phyloP scores from a whole-genome alignment of 2,329 filamentous ascomycete genomes.

The Penicillium janthinellum region DNA sequence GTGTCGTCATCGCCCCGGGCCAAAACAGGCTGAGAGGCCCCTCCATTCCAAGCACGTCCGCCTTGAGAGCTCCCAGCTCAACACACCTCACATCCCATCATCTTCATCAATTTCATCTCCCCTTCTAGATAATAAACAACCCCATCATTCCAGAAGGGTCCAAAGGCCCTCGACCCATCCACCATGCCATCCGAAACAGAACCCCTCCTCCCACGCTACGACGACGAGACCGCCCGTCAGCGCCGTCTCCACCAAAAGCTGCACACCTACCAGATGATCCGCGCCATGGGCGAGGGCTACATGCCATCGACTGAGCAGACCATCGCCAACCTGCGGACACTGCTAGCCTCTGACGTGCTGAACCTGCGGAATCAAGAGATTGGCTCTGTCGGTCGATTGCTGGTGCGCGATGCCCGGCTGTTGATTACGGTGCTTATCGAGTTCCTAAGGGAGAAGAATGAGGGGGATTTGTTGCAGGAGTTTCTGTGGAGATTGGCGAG shows the following conservation, averaged over 20 bases:
- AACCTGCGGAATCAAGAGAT: slow-evolving; percentile 74
- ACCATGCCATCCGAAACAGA: slow-evolving; percentile 63
- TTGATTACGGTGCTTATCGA: slow-evolving; percentile 80
- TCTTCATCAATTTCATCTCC: not conserved
- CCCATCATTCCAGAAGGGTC: not conserved
- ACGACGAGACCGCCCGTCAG: slow-evolving; percentile 77
- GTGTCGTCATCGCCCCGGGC: slow-evolving; percentile 18
- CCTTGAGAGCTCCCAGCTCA: slow-evolving; percentile 1
- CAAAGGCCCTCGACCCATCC: slow-evolving; percentile 1
- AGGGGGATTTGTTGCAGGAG: slow-evolving; percentile 82
- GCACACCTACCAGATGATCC: slow-evolving; percentile 88
- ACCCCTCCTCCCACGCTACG: slow-evolving; percentile 75
- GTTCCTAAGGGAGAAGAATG: slow-evolving; percentile 80
- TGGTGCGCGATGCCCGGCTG: slow-evolving; percentile 71
- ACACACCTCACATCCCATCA: not conserved
- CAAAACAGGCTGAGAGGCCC: slow-evolving; percentile 18
- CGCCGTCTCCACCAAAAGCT: slow-evolving; percentile 81
- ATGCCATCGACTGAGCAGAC: slow-evolving; percentile 90
- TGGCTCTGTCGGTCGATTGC: slow-evolving; percentile 72
- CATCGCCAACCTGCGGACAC: slow-evolving; percentile 75
- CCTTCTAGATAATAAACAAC: not conserved
- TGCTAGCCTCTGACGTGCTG: slow-evolving; percentile 76
- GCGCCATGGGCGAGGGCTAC: slow-evolving; percentile 78
- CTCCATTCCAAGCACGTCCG: slow-evolving; percentile 1
- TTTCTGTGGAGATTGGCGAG: slow-evolving; percentile 83